Base-by-base conservation (phyloP, 1,139 yeast genomes). In the Groenewaldozyma auringiensis region DNA sequence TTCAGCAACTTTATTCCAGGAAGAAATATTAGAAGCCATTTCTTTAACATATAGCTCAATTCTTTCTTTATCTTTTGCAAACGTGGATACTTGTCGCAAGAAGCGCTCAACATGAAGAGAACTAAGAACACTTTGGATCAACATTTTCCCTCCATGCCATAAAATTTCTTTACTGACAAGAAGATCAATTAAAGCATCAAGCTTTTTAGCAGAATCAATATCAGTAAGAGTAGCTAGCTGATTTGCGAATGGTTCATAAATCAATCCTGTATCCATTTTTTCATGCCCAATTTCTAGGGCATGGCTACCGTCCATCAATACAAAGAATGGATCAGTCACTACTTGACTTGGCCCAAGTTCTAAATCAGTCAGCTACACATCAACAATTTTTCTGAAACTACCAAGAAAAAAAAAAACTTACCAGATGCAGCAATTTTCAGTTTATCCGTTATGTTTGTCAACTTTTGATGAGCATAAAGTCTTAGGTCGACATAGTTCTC, bases 261-360 rank as follows among this genome's bases (percentile, higher is more conserved):
- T 50, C 42, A 62, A 38, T n/a, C 72, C 72, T 3, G 70, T 65
- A 50, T 68, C 72, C 68, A 68, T 65, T 42, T 61, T 58, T 16
- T 53, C 56, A 48, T 62, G 59, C 29, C 69, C 68, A 39, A 68
- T 61, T 55, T 68, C 71, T 44, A 66, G 54, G 3, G 71, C 69
- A 37, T 65, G 64, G 33, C 67, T 62, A 3, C 69, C 65, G 33
- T 60, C 58, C 41, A 53, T 51, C 35, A 68, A 58, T 32, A 53
- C 53, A 44, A 65, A 63, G 11, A 52, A 55, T 1, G 59, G 57
- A 9, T 53, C 52, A 22, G 53, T 52, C 6, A 54, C 60, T 18
- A 67, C 51, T 42, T 62, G 59, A 16, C 67, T 68, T 11, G 55
- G 55, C 21, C 43, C 48, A 27, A 67, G 50, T 41, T 53, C 52